phyloP scores from a whole-genome alignment of 306 rosid genomes.

The Trichosanthes cucumerina region DNA sequence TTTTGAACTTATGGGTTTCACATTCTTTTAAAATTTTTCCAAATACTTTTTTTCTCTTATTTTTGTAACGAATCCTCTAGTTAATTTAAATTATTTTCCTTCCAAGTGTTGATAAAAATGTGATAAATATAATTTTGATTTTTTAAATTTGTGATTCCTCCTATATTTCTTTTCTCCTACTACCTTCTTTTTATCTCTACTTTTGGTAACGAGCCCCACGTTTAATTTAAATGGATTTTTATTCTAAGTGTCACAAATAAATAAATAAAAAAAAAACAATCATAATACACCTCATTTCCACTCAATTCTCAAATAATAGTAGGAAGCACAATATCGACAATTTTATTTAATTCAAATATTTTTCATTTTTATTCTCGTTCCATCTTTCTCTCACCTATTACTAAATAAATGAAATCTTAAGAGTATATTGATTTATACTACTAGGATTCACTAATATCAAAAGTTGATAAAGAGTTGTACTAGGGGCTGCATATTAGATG shows the following conservation, averaged over 20 bases:
- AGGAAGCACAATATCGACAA: background rate
- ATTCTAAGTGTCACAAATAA: background rate
- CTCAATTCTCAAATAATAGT: background rate
- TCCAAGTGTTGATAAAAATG: too few relatives aligned
- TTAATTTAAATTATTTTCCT: too few relatives aligned
- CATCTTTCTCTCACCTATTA: background rate
- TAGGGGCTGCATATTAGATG: too few relatives aligned
- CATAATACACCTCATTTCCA: background rate
- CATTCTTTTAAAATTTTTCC: too few relatives aligned
- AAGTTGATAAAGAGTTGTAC: too few relatives aligned
- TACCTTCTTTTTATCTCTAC: background rate
- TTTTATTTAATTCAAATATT: background rate
- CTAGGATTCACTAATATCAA: too few relatives aligned
- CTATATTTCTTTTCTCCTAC: background rate
- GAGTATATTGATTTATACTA: too few relatives aligned
- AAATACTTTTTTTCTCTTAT: too few relatives aligned
- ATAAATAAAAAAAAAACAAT: too few relatives aligned
- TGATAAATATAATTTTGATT: too few relatives aligned
- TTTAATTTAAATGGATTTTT: background rate
- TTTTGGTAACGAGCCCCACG: background rate
- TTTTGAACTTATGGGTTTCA: too few relatives aligned
- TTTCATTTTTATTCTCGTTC: background rate
- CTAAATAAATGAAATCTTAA: background rate
- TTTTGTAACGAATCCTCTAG: too few relatives aligned
- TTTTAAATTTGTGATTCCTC: background rate